Evolutionary conservation across 345 rosid genomes (phyloP), one percentile per base, ranked within the genome.

Genomic region (Pugionium dolabratum): DNA sequence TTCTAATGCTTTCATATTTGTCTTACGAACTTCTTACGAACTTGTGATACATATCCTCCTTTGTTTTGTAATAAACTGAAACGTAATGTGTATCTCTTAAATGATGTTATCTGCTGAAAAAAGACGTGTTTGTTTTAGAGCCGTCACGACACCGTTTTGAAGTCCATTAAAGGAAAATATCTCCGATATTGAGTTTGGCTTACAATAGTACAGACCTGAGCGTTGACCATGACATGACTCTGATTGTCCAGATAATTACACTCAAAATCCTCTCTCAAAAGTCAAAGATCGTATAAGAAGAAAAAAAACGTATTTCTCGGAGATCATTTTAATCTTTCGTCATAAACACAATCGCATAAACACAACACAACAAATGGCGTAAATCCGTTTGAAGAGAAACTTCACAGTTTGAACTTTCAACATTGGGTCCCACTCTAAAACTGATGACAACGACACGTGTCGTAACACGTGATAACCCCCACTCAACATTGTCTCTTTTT

Each of bases 61-160:
- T 7, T 6, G 2, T 11, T 34, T 56, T 11, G 31, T 37, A 37
- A 39, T 9, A 31, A 39, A 8, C 50, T 48, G 25, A 48, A 48
- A 41, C 7, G 51, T 68, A 68, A 18, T 40, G 27, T 41, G 36
- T 40, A 30, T 67, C n/a, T 10, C 53, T 26, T 8, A 36, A 11
- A 59, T 30, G 40, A 29, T 56, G 63, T 56, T 42, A 44, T 52
- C 31, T 63, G 42, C 29, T 35, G 64, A 64, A 49, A 55, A 59
- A 59, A 72, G 66, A 65, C 76, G 76, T 72, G 71, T 72, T 66
- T 66, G 47, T 72, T 65, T 59, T 28, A 59, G 71, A 72, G 66
- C 55, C 76, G 71, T 72, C 61, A 72, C 76, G 76, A 51, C 62
- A 72, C 3, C 66, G 67, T 65, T 65, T 58, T 3, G 6, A 40